These are phyloP conservation scores for Penicillium verhagenii DNA, from an alignment of 495 filamentous ascomycete genomes.

Conservation along the genomic window DNA sequence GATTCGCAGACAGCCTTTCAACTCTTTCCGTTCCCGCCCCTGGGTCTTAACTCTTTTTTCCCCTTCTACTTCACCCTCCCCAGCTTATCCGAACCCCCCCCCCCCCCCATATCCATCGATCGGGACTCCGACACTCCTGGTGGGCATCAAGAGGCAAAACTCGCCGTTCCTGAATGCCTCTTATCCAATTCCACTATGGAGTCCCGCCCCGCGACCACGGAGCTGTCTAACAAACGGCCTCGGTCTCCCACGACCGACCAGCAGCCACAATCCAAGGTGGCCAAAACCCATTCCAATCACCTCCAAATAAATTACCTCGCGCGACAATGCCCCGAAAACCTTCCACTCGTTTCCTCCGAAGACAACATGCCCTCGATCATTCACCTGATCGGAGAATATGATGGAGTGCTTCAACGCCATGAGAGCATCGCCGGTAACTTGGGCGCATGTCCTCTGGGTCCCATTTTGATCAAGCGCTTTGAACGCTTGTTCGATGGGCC, in stretches of 20 bases:
- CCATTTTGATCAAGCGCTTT: constrained; percentile 80
- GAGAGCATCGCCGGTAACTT: constrained; percentile 84
- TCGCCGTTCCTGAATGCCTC: neutral
- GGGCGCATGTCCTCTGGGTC: constrained; percentile 77
- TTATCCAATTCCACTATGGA: constrained; percentile 34
- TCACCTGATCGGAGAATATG: constrained; percentile 71
- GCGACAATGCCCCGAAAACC: constrained; percentile 58
- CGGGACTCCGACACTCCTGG: too few relatives aligned
- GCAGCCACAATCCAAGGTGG: constrained; percentile 48
- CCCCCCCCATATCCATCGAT: too few relatives aligned
- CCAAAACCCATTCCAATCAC: constrained; percentile 56
- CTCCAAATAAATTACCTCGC: constrained; percentile 82
- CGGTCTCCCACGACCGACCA: constrained; percentile 56
- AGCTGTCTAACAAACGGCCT: constrained; percentile 56
- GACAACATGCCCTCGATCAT: constrained; percentile 63
- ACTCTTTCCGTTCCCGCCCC: constrained; percentile 1
- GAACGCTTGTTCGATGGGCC: constrained; percentile 82
- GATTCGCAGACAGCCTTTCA: neutral
- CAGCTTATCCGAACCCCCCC: neutral
- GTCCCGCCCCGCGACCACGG: constrained; percentile 34
- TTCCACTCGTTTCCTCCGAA: constrained; percentile 59
- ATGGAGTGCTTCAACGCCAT: constrained; percentile 77
- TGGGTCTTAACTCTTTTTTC: neutral
- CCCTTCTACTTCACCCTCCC: neutral
- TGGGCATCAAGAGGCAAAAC: too few relatives aligned